Percentiles rank a stretch among this genome's conserved stretches.
These are phyloP conservation scores for Xylaria sp. DNA, from an alignment of 2,329 filamentous ascomycete genomes.

Conservation along the genomic window DNA sequence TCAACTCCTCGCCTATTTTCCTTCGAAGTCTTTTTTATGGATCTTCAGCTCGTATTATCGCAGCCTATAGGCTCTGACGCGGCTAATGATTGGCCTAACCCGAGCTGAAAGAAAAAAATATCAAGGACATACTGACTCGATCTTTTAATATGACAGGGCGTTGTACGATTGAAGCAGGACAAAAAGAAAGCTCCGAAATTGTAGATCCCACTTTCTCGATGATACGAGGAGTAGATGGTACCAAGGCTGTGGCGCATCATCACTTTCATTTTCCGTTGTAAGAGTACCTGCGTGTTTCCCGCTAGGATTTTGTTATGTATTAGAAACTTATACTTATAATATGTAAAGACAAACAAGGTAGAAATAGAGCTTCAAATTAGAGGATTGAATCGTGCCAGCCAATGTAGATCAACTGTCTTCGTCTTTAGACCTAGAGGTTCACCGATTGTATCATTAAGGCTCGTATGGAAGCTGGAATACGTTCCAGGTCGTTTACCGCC, in stretches of 20 bases:
- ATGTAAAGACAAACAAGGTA: constrained; percentile 1
- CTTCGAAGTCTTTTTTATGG: not conserved
- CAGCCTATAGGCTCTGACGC: not conserved
- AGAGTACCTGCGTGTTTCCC: not conserved
- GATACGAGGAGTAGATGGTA: constrained; percentile 1
- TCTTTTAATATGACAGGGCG: constrained; percentile 42
- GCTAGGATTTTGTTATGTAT: constrained; percentile 10
- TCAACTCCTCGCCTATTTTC: not conserved
- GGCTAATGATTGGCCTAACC: constrained; percentile 1
- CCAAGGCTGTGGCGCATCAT: constrained; percentile 5
- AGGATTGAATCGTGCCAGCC: not conserved
- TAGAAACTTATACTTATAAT: constrained; percentile 8
- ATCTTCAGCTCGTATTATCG: constrained; percentile 15
- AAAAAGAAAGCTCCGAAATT: constrained; percentile 42
- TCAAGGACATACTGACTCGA: constrained; percentile 18
- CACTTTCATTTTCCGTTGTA: constrained; percentile 16
- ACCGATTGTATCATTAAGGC: not conserved
- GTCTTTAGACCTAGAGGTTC: not conserved
- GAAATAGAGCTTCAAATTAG: constrained; percentile 1
- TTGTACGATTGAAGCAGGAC: constrained; percentile 47
- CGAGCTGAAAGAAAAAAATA: constrained; percentile 6
- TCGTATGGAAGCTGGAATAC: not conserved
- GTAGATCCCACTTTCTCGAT: constrained; percentile 25
- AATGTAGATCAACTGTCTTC: not conserved
- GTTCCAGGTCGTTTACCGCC: not conserved